Evolutionary conservation across 495 filamentous ascomycete species (phyloP), one percentile per base, ranked within the genome.

Genomic region (Aspergillus ellipticus): DNA sequence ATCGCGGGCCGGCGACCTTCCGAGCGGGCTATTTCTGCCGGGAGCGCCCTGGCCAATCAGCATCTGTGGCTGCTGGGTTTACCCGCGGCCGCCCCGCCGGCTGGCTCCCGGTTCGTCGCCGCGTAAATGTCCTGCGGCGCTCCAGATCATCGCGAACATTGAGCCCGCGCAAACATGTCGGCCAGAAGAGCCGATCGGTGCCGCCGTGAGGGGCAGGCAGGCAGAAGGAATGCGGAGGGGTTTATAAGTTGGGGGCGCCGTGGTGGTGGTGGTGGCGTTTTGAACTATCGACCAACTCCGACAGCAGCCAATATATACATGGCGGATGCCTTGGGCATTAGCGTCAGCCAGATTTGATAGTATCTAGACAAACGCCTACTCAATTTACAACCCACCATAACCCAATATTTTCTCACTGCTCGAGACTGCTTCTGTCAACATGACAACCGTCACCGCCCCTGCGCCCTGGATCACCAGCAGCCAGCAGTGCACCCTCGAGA

Each of bases 401-500:
- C 9, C 9, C n/a, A n/a, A n/a, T n/a, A n/a, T n/a, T n/a, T n/a
- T n/a, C n/a, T n/a, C n/a, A n/a, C n/a, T n/a, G n/a, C n/a, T n/a
- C n/a, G n/a, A n/a, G n/a, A n/a, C n/a, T n/a, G n/a, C n/a, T n/a
- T n/a, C n/a, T 39, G 2, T 15, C 35, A 39, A 13, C 10, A 39
- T 39, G 35, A 39, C 35, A 2, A 39, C 35, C 35, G 35, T 39
- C 35, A 39, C 35, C 5, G 35, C 35, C 35, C 35, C 35, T 13
- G 35, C 35, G 11, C 35, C 35, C 35, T 39, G 35, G 35, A 39
- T 39, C 35, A 39, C 35, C 35, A 39, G 35, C 35, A 39, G 35
- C 13, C 35, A 39, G n/a, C 35, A 39, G n/a, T 71, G 66, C 64
- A 71, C 66, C 11, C 31, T 69, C 41, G 53, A 60, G 17, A 69